Conservation (phyloP, 225 moss, liverwort and hornwort genomes). For the Physcomitrium patens region DNA sequence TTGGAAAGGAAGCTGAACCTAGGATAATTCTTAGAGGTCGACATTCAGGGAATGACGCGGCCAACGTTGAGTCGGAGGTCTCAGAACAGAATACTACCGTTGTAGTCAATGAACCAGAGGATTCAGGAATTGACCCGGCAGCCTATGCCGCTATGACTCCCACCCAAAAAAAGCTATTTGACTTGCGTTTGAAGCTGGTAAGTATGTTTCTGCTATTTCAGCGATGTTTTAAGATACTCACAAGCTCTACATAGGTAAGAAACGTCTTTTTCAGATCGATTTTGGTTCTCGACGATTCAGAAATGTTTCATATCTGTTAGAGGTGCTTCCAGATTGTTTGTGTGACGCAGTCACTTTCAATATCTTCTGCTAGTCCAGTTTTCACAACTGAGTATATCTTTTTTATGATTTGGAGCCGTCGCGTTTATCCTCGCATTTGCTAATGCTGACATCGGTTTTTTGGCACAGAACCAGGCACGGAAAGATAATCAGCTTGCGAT, state of each 20-base stretch:
- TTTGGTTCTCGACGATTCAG: neutral
- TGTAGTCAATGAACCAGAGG: constrained; percentile 41
- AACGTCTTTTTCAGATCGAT: neutral
- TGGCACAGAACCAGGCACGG: constrained; percentile 76
- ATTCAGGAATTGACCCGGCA: constrained; percentile 50
- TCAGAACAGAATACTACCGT: constrained; percentile 35
- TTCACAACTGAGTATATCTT: neutral
- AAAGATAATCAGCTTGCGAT: constrained; percentile 93
- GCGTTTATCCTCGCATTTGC: constrained; percentile 4
- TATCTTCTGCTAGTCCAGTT: neutral
- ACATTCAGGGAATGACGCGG: constrained; percentile 37
- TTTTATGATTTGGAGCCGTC: neutral
- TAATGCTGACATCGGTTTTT: constrained; percentile 3
- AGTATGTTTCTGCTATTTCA: neutral
- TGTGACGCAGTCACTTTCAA: neutral
- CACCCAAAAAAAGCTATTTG: constrained; percentile 84
- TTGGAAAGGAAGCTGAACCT: constrained; percentile 58
- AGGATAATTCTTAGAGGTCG: constrained; percentile 49
- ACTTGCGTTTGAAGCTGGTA: constrained; percentile 90
- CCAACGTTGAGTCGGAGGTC: constrained; percentile 26
- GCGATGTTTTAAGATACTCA: neutral
- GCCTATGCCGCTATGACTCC: constrained; percentile 80
- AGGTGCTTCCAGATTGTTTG: neutral
- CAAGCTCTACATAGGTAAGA: neutral
- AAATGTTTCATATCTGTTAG: neutral